These are phyloP conservation scores for Hamigera avellanea DNA, from an alignment of 495 filamentous ascomycete genomes.

Conservation along the genomic window DNA sequence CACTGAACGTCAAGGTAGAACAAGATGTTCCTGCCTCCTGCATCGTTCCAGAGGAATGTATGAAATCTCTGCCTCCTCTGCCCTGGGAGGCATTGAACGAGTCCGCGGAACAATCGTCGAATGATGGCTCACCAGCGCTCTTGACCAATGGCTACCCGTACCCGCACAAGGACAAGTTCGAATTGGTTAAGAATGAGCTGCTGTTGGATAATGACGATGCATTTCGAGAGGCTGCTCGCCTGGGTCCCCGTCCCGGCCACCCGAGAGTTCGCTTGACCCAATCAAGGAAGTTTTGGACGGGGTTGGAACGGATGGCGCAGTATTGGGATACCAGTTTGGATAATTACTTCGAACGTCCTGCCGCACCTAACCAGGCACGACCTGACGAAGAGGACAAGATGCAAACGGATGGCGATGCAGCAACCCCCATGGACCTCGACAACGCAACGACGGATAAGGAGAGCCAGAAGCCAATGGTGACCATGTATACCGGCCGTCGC, in stretches of 20 bases:
- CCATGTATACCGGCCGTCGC: conserved; percentile 42
- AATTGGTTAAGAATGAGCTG: conserved; percentile 37
- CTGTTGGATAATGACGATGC: conserved; percentile 44
- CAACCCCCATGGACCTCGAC: conserved; percentile 26
- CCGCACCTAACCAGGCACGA: conserved; percentile 14
- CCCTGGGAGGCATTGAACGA: conserved; percentile 31
- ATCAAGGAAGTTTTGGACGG: conserved; percentile 49
- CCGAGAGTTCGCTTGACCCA: conserved; percentile 37
- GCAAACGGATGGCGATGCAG: conserved; percentile 10
- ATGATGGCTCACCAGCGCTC: conserved; percentile 13
- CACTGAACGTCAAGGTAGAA: conserved; percentile 40
- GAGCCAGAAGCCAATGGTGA: conserved; percentile 7
- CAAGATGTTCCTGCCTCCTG: conserved; percentile 27
- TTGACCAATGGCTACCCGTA: conserved; percentile 40
- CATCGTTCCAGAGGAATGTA: conserved; percentile 31
- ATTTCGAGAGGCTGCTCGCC: conserved; percentile 38
- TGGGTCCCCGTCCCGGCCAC: conserved; percentile 27
- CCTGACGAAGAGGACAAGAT: conserved; percentile 13
- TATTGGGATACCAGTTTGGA: conserved; percentile 56
- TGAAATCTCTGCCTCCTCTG: conserved; percentile 30
- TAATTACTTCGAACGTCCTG: conserved; percentile 35
- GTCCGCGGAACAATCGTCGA: conserved; percentile 7
- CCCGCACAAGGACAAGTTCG: conserved; percentile 37
- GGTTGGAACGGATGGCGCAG: conserved; percentile 44
- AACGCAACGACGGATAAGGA: conserved; percentile 2